Base-by-base conservation (phyloP, 768 basidiomycete species). In the Tricholomella constricta region DNA sequence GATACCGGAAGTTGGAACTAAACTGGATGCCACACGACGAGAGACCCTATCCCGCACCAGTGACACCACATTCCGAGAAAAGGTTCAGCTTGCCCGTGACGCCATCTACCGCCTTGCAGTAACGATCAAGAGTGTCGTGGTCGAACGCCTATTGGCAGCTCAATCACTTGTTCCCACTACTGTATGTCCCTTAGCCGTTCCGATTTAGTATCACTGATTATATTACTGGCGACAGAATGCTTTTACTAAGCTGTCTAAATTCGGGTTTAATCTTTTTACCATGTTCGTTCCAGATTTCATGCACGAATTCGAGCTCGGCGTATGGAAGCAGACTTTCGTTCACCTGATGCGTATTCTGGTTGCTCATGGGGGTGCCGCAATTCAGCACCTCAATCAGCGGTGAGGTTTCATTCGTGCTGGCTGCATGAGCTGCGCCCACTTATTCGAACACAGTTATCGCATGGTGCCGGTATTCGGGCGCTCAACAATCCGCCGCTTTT, bases 261-360 rank as follows among this genome's bases (percentile, higher is more conserved):
- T 44, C 11, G 43, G 43, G 15, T 31, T 44, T 25, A 52, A 63
- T 40, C 42, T 60, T 11, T 63, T 51, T 48, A 8, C 27, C 12
- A 52, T 62, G 37, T 46, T 65, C 14, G 43, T 52, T 6, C 44
- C 52, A 6, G 67, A 68, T 44, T 38, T 69, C 15, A 43, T 69
- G 51, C 67, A 69, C 52, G 66, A 69, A 44, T 38, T 66, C 40
- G 65, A 69, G 45, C 52, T 68, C 0, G 65, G 68, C 9, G 64
- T 61, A 8, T 68, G 63, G 64, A 66, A 62, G 46, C 37, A 47
- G 8, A 10, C 64, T 1, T 59, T 69, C 15, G 58, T 43, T 15
- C 67, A 69, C 46, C 50, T 69, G n/a, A 40, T 68, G 9, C 57
- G 61, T 14, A 59, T 67, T 11, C 47, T 67, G 10, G 20, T 56